Evolutionary conservation across 371 early-diverging fungal genomes (phyloP), one percentile per base, ranked within the genome.

Genomic region (Lichtheimia hyalospora): DNA sequence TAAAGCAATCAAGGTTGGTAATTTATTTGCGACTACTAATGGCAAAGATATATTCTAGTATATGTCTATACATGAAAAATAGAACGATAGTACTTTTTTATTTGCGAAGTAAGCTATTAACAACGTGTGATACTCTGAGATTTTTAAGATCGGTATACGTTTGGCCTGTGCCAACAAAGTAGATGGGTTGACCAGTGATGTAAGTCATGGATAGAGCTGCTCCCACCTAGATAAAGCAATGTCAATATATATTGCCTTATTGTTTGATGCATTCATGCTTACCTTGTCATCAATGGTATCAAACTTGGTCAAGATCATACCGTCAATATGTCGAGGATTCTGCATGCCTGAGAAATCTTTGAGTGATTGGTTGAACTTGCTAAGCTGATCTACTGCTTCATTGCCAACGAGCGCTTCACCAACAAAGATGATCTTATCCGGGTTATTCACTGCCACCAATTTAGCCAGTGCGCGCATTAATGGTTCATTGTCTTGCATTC

Each of bases 401-500:
- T 95, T 96, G 44, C 99, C 99, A 13, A 99, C 98, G 16, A 99
- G 76, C 2, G 99, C 99, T 81, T 99, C 99, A 43, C 99, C 99
- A 8, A 99, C 99, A 86, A 98, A 99, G 60, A 99, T 84, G 63
- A 99, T 93, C 80, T 98, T 97, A 82, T 99, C 96, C 0, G 99
- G 98, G 43, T 89, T 87, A 73, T 99, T 99, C 16, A 92, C 87
- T 16, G 92, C 82, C 6, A 98, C 97, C 27, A 99, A 81, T 82
- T 97, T 97, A 21, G 97, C 91, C 53, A 99, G 77, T 3, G 97
- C 93, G 14, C 94, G 84, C 99, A 99, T 99, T 67, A 99, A 74
- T 8, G 97, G 95, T 70, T 94, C 95, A 62, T 99, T 99, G 67
- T 97, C 97, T 69, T 99, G 99, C 99, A 99, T 99, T 57, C 99